Base-by-base conservation (phyloP, 2,329 filamentous ascomycete species). In the Penicillium sp. region DNA sequence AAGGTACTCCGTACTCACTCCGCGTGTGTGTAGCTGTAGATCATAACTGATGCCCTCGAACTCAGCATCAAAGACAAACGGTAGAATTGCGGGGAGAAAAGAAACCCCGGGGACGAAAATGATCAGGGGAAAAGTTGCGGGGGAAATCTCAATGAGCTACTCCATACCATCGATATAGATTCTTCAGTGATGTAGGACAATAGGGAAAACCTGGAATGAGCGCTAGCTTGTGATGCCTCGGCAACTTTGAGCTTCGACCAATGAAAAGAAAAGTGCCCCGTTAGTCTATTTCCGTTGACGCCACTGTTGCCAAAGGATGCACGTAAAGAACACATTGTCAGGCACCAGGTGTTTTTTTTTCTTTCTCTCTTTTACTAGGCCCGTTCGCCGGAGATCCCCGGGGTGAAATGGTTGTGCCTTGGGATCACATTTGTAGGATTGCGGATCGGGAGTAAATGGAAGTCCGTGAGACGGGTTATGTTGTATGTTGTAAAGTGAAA, bases 141-240 rank as follows among this genome's bases (percentile, higher is more conserved):
- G 51, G 50, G 55, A 9, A 25, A 27, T 8, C 10, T 9, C 19
- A 51, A 7, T 45, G 42, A 44, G 17, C 17, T 15, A 45, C 27
- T 45, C 43, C 27, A 2, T 45, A 21, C 12, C 36, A 29, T 27
- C 33, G 15, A 41, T 17, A 19, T 35, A 38, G 17, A 17, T 27
- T 31, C 39, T 27, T 36, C 41, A 42, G 1, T 13, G 31, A 33
- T 33, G 45, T 31, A 39, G 36, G 10, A 12, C 8, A n/a, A 38
- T 8, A 13, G 21, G 25, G 13, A 39, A 38, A 47, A 33, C 41
- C 25, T 45, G 17, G 33, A 35, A 35, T 27, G 23, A 27, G 15
- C 15, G 21, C 21, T 8, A 48, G 52, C 62, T 61, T 61, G 62
- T 64, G 62, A 64, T 64, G 54, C 62, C 62, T 59, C 55, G 62